phyloP scores from a whole-genome alignment of 371 early-diverging fungal genomes.

The Actinomortierella wolfii region DNA sequence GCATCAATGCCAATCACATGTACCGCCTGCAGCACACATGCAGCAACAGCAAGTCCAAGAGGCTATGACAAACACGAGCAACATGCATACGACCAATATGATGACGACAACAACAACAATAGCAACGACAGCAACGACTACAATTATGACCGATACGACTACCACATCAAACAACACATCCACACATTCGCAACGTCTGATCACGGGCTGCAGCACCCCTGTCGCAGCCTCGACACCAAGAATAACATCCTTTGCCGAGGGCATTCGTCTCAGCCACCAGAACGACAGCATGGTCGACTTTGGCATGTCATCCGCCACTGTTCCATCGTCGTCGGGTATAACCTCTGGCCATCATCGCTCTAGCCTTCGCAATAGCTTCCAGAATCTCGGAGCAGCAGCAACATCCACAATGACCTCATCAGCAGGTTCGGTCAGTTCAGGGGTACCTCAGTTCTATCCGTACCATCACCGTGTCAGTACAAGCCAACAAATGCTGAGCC shows the following conservation, averaged over 20 bases:
- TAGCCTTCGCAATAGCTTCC: neutral
- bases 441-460: too few species aligned
- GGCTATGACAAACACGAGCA: too few species aligned
- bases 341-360: neutral
- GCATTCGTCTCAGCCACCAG: constrained; percentile 9
- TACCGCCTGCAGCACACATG: too few species aligned
- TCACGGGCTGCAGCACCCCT: neutral
- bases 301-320: neutral
- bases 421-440: neutral
- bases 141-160: neutral
- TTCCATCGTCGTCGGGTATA: neutral
- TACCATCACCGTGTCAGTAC: constrained; percentile 15
- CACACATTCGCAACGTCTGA: neutral
- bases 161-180: neutral
- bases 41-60: too few species aligned
- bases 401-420: neutral
- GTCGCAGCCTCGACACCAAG: neutral
- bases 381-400: neutral
- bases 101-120: neutral
- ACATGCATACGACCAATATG: too few species aligned
- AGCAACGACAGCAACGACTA: neutral
- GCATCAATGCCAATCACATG: too few species aligned
- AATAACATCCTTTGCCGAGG: constrained; percentile 23
- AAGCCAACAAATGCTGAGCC: constrained; percentile 42
- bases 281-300: neutral